phyloP scores from a whole-genome alignment of 2,329 filamentous ascomycete species.

The Penicillium sp. region DNA sequence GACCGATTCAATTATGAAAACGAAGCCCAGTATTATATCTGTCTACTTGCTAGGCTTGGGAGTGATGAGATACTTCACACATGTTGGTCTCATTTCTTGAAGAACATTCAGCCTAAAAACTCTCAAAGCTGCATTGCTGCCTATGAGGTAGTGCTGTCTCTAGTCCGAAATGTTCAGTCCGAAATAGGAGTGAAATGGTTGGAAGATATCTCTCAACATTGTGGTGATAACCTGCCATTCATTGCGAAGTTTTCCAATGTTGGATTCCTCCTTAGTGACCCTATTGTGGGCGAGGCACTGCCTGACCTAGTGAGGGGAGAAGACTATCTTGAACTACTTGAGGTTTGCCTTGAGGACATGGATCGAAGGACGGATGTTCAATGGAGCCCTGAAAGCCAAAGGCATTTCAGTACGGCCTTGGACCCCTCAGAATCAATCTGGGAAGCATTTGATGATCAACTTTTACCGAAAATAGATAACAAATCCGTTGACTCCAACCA shows the following conservation, averaged over 20 bases:
- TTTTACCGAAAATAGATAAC: slow-evolving; percentile 20
- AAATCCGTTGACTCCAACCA: slow-evolving; percentile 21
- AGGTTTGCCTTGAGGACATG: slow-evolving; percentile 21
- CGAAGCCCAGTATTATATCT: slow-evolving; percentile 14
- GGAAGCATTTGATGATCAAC: slow-evolving; percentile 16
- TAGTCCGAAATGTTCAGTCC: slow-evolving; percentile 20
- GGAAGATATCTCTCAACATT: slow-evolving; percentile 19
- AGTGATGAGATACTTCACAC: slow-evolving; percentile 15
- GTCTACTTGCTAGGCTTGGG: slow-evolving; percentile 22
- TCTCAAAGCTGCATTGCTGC: slow-evolving; percentile 9
- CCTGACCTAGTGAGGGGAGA: slow-evolving; percentile 18
- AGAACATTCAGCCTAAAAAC: slow-evolving; percentile 3
- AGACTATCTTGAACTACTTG: slow-evolving; percentile 21
- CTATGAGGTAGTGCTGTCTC: slow-evolving; percentile 20
- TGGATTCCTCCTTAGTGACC: slow-evolving; percentile 16
- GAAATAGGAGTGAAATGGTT: slow-evolving; percentile 21
- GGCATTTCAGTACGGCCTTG: slow-evolving; percentile 13
- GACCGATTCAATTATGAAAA: neutral
- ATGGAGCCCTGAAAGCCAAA: slow-evolving; percentile 20
- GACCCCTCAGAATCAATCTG: slow-evolving; percentile 10
- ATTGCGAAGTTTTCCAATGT: slow-evolving; percentile 19
- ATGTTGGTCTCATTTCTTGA: slow-evolving; percentile 18
- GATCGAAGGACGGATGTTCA: slow-evolving; percentile 27
- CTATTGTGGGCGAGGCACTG: slow-evolving; percentile 16
- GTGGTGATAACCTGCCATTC: slow-evolving; percentile 18